Evolutionary conservation across 768 basidiomycete genomes (phyloP), one percentile per base, ranked within the genome.

Genomic region (Chalciporus sphaerocephalus): DNA sequence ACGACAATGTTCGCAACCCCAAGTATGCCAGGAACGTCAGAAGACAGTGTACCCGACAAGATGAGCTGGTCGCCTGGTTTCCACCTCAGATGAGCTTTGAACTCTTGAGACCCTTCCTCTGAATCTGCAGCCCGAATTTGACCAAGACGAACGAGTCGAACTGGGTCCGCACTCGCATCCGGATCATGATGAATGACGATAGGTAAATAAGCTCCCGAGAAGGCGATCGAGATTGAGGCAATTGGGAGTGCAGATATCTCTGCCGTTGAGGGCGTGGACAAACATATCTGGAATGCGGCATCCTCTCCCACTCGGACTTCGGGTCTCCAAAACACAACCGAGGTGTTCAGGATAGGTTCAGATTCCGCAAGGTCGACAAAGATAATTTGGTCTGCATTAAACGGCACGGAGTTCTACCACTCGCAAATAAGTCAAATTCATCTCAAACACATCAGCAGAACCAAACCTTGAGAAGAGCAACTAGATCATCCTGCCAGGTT

Each of bases 231-330:
- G 11, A 93, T 57, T 1, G 76, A 74, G 0, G 75, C 60, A 55
- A 96, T 79, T 0, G 85, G 76, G 13, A 95, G 66, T 0, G 69
- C 68, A 5, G 77, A 72, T 16, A 90, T 70, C 0, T 71, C 60
- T 11, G 78, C 69, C 4, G 66, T 55, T 0, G 63, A 55, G 0
- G 81, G 79, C 0, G 85, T 77, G 2, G 71, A 65, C 23, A 96
- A 59, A 7, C 73, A 69, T 7, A 96, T 55, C 61, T 97, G 93
- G 65, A 91, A 96, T 0, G 87, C 78, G 0, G 77, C 78, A 3
- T 68, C 60, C 50, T 83, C 77, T 9, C 73, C 76, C 5, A 93
- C 74, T 41, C 75, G 73, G 20, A 81, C 77, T 46, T 81, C 74
- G 0, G 75, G 50, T 7, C 73, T 61, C 86, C 89, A 93, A 63